Evolutionary conservation across 371 early-diverging fungal genomes (phyloP), one percentile per base, ranked within the genome.

Genomic region (Modicella reniformis): DNA sequence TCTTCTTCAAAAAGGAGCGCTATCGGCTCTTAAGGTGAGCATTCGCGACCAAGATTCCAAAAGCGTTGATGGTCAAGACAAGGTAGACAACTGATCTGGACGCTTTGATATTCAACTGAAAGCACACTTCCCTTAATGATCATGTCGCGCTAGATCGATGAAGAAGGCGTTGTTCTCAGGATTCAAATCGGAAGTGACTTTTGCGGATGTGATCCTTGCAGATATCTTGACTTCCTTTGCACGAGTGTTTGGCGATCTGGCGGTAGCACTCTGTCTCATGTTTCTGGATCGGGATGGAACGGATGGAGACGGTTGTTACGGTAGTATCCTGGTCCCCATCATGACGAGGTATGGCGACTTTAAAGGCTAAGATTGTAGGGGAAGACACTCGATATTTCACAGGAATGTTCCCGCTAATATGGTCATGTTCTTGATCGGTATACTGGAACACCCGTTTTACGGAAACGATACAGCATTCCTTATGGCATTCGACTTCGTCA

Each of bases 141-240:
- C 44, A 44, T 6, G 33, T n/a, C 26, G 37, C 34, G 6, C 9
- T 72, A 77, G 77, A 69, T 72, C 77, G 29, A 69, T 77, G 69
- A 72, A 62, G 52, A 72, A 77, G 62, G 71, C 82, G 2, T 80
- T 84, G 23, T 85, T 83, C 73, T 84, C 80, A 41, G 82, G 81
- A 59, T 57, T 93, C 40, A 67, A 80, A 59, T 72, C 86, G 1
- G 82, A 88, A 1, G 94, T 96, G 1, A 86, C 84, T 30, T 92
- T 96, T 71, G 87, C 86, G 1, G 97, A 97, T 71, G 87, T 95
- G 29, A 88, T 97, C 37, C 80, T 97, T 62, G 95, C 96, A 6
- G 98, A 97, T 87, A 92, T 96, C 53, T 75, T 96, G 73, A 96
- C 97, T 0, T 94, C 94, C 70, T 95, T 94, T 74, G 91, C 96